A percentile compares a stretch with the other conserved stretches of the same genome.
Conservation (phyloP, 805 yeast species). For the Babjeviella inositovora region DNA sequence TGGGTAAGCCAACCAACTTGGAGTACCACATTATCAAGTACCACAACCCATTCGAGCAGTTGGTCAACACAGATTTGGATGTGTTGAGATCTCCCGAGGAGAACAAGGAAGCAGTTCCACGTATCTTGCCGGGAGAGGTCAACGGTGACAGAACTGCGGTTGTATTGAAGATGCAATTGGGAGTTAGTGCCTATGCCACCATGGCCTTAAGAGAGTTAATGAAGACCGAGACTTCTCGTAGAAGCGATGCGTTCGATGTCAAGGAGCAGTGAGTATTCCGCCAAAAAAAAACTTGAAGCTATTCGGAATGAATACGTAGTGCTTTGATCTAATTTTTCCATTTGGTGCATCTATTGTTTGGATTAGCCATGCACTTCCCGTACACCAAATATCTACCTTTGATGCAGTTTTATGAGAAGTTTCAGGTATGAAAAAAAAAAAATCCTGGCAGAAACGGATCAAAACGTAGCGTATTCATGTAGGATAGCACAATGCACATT, state of each 20-base stretch:
- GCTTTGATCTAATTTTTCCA: too few relatives aligned
- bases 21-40: constrained; percentile 52
- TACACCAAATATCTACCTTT: too few relatives aligned
- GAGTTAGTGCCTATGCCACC: constrained; percentile 87
- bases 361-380: too few relatives aligned
- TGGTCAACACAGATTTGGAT: constrained; percentile 69
- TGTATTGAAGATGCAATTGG: constrained; percentile 60
- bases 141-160: constrained; percentile 47
- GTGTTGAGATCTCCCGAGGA: constrained; percentile 19
- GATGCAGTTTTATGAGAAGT: too few relatives aligned
- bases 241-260: constrained; percentile 6
- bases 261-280: too few relatives aligned
- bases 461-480: too few relatives aligned
- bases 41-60: constrained; percentile 43
- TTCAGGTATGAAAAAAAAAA: too few relatives aligned
- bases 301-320: too few relatives aligned
- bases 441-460: too few relatives aligned
- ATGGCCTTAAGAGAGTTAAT: constrained; percentile 91
- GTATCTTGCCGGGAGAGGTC: constrained; percentile 11
- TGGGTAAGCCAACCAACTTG: constrained; percentile 49
- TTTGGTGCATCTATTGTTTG: too few relatives aligned
- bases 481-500: too few relatives aligned
- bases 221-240: constrained; percentile 18
- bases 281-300: too few relatives aligned
- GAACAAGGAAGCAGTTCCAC: constrained; percentile 4